Conservation (phyloP, 1,284 basidiomycete species). For the Papiliotrema flavescens region DNA sequence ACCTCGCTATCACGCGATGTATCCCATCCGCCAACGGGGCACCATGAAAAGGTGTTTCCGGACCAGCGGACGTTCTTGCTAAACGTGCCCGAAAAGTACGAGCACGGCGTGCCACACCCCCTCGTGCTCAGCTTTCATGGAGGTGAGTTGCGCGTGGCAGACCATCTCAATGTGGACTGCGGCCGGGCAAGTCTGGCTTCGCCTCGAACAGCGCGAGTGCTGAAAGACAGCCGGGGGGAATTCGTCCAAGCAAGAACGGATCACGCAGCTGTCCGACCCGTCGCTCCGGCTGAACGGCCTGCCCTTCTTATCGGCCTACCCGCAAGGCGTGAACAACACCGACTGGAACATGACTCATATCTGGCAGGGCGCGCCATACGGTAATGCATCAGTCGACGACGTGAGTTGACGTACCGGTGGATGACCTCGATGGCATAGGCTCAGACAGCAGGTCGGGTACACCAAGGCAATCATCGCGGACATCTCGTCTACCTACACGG, state of each 20-base stretch:
- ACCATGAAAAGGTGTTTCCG: no score
- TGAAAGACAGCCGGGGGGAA: constrained; percentile 18
- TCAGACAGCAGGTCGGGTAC: constrained; percentile 17
- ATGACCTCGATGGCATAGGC: no score
- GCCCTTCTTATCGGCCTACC: constrained; percentile 23
- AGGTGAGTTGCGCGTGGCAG: constrained; percentile 14
- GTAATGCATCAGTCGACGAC: constrained; percentile 27
- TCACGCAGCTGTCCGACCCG: constrained; percentile 22
- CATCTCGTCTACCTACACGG: constrained; percentile 14
- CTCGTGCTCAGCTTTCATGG: constrained; percentile 28
- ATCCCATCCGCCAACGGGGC: no score
- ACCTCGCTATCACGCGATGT: no score
- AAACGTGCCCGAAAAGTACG: constrained; percentile 20
- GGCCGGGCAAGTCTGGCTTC: no score
- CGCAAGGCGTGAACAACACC: constrained; percentile 25
- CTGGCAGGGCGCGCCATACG: constrained; percentile 27
- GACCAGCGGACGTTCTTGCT: constrained; percentile 15
- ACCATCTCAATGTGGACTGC: no score
- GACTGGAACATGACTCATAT: constrained; percentile 22
- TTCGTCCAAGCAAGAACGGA: constrained; percentile 18
- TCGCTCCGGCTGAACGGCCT: constrained; percentile 15
- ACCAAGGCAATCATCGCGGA: constrained; percentile 20
- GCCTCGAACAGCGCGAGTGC: no score
- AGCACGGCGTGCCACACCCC: constrained; percentile 13
- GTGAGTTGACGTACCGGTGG: constrained; percentile 11